phyloP scores from a whole-genome alignment of 768 basidiomycete genomes.

The Cystoderma amianthinum region DNA sequence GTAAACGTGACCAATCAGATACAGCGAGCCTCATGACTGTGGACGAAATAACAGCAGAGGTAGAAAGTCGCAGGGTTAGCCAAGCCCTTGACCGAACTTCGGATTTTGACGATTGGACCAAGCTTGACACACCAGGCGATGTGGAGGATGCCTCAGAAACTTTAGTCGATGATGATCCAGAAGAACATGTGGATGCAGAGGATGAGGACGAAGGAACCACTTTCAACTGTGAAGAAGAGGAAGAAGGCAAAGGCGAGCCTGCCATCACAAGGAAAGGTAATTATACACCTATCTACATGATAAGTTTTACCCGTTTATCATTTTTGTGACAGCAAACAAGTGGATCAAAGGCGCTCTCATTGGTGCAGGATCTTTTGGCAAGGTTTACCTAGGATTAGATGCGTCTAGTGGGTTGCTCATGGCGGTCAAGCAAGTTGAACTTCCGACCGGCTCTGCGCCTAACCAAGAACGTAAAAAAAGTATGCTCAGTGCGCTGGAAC shows the following conservation, averaged over 20 bases:
- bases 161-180: conserved; percentile 25
- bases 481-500: conserved; percentile 88
- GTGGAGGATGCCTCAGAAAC: conserved; percentile 24
- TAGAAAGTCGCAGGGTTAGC: conserved; percentile 66
- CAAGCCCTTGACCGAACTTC: conserved; percentile 33
- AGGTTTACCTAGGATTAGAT: conserved; percentile 95
- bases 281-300: background rate
- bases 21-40: conserved; percentile 92
- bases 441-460: conserved; percentile 74
- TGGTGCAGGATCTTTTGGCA: conserved; percentile 91
- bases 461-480: conserved; percentile 91
- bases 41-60: conserved; percentile 95
- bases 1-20: conserved; percentile 79
- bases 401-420: conserved; percentile 84
- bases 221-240: conserved; percentile 36
- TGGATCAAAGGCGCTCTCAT: conserved; percentile 98
- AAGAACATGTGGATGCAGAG: conserved; percentile 37
- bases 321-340: conserved; percentile 57
- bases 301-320: conserved; percentile 7
- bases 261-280: conserved; percentile 49
- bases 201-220: conserved; percentile 27
- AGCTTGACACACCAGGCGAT: conserved; percentile 47
- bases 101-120: conserved; percentile 67
- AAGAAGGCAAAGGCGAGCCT: conserved; percentile 39
- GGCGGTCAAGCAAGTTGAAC: conserved; percentile 97